Base-by-base conservation (phyloP, 2,329 filamentous ascomycete genomes). In the Emergomyces pasteurianus region DNA sequence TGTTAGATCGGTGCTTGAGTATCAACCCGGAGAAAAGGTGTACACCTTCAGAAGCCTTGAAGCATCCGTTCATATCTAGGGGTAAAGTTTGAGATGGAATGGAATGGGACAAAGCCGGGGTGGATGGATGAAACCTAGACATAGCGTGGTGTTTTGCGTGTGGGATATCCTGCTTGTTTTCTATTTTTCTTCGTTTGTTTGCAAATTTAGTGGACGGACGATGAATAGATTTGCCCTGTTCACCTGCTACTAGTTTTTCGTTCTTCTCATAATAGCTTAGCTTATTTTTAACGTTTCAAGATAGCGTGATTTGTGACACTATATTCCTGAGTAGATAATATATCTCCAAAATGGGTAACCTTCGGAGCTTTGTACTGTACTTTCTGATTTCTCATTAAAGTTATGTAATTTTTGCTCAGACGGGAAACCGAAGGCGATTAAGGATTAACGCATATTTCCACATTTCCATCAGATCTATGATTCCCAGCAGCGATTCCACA, bases 21-120 rank as follows among this genome's bases (percentile, higher is more conserved):
- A 81, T 97, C 65, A 96, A 97, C 70, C 90, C 92, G 0, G 92
- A 96, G 72, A 95, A 95, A 79, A 84, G 94, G 64, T 89, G 94
- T 69, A 92, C 89, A 54, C 89, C 94, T 0, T 79, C 82, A 16
- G 92, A 97, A 69, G 94, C 94, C 56, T 78, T 97, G 67, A 87
- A 86, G 70, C 92, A 97, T 78, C 89, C 89, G 0, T 97, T 97
- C 74, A 90, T 97, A 67, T 43, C 61, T 1, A 62, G 64, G 28
- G 47, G 34, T 23, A 57, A 57, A 31, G 26, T 57, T 23, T 57
- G 40, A 57, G 12, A 16, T 12, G 23, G 14, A 21, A 14, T 10
- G 7, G 23, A 4, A 9, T 23, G 40, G 26, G 23, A 21, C 40
- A 21, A n/a, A 57, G 16, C 18, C 8, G 18, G 3, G 38, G n/a